Base-by-base conservation (phyloP, 805 yeast species). In the Kodamaea kakaduensis region DNA sequence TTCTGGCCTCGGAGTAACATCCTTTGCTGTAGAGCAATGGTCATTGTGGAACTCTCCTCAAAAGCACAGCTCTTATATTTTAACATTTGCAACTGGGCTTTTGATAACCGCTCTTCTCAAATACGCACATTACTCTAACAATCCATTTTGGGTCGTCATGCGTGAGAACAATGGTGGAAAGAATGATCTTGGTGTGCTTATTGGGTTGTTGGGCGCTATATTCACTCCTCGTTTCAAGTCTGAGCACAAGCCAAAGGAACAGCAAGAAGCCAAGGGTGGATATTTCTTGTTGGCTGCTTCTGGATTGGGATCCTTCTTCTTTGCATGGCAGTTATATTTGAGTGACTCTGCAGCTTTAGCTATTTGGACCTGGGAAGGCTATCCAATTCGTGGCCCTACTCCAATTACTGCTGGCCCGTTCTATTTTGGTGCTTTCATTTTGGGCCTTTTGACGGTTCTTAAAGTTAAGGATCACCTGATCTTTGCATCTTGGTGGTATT, bases 301-400 rank as follows among this genome's bases (percentile, higher is more conserved):
- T 16, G 95, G 95, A 1, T 69, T 90, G 43, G 97, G 94, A 16
- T 77, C 87, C 1, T 67, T 82, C 38, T 56, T 87, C 18, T 90
- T 79, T 54, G 75, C 83, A 5, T 57, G 84, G 22, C 81, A 80
- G 46, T 84, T 94, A 9, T 75, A 81, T 67, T 57, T 88, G 31
- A 74, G 86, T 3, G 98, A 93, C 55, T 73, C 96, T 0, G 80
- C 95, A 2, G 84, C 93, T 7, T 69, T 90, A 27, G 83, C 86
- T n/a, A 69, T 81, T 31, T 93, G 97, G 97, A 77, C 79, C n/a
- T 93, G 97, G 97, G 84, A 81, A 42, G 98, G 98, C 1, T 90
- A 73, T 56, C 95, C 95, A 26, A 67, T 85, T n/a, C 63, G 65
- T 3, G 94, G 95, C 0, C 96, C 97, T 8, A 71, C 84, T 3